phyloP scores from a whole-genome alignment of 2,329 filamentous ascomycete species.

The Monosporascus sp. region DNA sequence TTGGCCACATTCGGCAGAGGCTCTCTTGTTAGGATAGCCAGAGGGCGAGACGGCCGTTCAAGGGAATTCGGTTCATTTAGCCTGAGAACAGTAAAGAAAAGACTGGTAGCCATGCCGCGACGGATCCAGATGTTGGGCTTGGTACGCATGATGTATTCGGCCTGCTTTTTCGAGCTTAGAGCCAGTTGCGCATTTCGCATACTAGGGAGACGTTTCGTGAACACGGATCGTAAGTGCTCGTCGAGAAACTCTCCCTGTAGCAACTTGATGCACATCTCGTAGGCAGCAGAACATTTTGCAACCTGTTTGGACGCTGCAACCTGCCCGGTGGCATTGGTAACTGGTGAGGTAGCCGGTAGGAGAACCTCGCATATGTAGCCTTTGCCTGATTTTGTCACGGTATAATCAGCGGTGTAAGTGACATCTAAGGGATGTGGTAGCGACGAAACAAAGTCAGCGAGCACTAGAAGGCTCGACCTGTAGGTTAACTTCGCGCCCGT shows the following conservation, averaged over 20 bases:
- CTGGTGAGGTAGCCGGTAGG: constrained; percentile 68
- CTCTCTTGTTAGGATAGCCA: constrained; percentile 67
- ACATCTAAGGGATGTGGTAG: constrained; percentile 45
- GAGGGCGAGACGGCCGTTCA: constrained; percentile 52
- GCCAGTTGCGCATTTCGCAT: constrained; percentile 88
- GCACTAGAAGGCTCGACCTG: constrained; percentile 62
- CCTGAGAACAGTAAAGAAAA: constrained; percentile 59
- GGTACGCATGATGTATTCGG: constrained; percentile 68
- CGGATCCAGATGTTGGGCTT: constrained; percentile 72
- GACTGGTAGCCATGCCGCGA: constrained; percentile 39
- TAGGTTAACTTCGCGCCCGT: constrained; percentile 79
- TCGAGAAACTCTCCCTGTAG: constrained; percentile 64
- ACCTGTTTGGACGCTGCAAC: constrained; percentile 64
- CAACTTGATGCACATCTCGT: constrained; percentile 70
- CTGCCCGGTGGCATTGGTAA: constrained; percentile 60
- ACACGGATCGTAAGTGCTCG: constrained; percentile 66
- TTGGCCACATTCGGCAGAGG: constrained; percentile 58
- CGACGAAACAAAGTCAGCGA: constrained; percentile 69
- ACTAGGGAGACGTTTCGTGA: constrained; percentile 63
- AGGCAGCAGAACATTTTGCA: constrained; percentile 86
- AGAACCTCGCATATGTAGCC: constrained; percentile 73
- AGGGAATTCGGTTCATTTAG: constrained; percentile 53
- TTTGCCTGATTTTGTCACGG: constrained; percentile 49
- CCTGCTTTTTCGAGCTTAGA: constrained; percentile 70
- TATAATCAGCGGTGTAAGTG: constrained; percentile 48